These are phyloP conservation scores for Aeminium ludgeri DNA, from an alignment of 495 filamentous ascomycete species.

Conservation along the genomic window DNA sequence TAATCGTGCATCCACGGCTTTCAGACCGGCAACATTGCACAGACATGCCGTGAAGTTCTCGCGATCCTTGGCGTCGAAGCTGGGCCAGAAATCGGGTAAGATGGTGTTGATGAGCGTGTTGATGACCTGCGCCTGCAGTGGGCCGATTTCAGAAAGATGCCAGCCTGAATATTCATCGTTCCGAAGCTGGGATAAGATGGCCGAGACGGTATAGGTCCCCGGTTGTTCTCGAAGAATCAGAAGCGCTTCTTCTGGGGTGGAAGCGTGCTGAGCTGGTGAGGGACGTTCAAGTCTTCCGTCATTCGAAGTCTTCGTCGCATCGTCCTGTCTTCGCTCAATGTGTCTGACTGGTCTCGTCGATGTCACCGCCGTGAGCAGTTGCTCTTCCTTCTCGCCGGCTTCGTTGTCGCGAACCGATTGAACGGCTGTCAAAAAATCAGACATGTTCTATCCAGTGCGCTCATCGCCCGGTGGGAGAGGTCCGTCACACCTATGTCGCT, in stretches of 20 bases:
- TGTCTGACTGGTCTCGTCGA: no score
- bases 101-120: slow-evolving; percentile 50
- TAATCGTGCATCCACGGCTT: slow-evolving; percentile 8
- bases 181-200: no score
- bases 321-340: no score
- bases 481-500: no score
- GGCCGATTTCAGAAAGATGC: no score
- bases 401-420: slow-evolving; percentile 7
- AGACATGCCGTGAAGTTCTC: slow-evolving; percentile 47
- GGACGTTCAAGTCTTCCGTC: no score
- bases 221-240: slow-evolving; percentile 46
- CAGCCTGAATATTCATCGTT: no score
- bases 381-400: not conserved
- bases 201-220: no score
- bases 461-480: no score
- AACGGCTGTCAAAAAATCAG: slow-evolving; percentile 23
- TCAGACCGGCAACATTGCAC: slow-evolving; percentile 41
- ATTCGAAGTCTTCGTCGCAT: no score
- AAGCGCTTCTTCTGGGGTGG: slow-evolving; percentile 40
- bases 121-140: slow-evolving; percentile 51
- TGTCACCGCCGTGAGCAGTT: not conserved
- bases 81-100: slow-evolving; percentile 62
- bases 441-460: no score
- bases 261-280: not conserved
- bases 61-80: slow-evolving; percentile 11